Evolutionary conservation across 1,284 basidiomycete species (phyloP), one percentile per base, ranked within the genome.

Genomic region (Moesziomyces antarcticus): DNA sequence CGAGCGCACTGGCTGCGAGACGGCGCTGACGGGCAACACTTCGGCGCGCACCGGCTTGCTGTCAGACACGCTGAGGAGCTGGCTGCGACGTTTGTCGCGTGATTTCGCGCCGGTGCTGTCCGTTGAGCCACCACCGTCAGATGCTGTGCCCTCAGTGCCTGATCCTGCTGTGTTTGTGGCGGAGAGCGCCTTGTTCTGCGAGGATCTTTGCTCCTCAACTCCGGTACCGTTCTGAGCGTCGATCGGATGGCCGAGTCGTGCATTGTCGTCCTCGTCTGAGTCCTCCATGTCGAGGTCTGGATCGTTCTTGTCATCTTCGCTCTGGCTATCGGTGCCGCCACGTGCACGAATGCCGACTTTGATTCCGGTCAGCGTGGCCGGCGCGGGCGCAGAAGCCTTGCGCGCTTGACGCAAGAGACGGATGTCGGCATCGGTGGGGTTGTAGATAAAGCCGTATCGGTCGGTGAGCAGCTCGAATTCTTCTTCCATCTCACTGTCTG

Each of bases 381-480:
- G 92, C 0, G 91, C 91, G 0, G 90, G 88, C 73, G 88, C 91
- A 33, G 88, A 87, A 70, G 91, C 92, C 75, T 91, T 91, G 84
- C 88, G 87, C 37, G 91, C 91, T 46, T 91, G 88, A 9, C 90
- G 83, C 30, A 94, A 87, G 21, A 94, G 85, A 18, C 93, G 86
- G n/a, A 92, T 87, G 77, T 94, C 93, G 71, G 93, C 92, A 77
- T 89, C 87, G 88, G 79, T 81, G 13, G 77, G 76, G 77, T 93
- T 92, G 74, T 94, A 97, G 80, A 97, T 91, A 86, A 98, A 98
- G 0, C 96, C 96, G 82, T 93, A 98, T n/a, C 93, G 90, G 79
- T 97, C 96, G 6, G 94, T 94, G 73, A 97, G 86, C 2, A 90
- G 89, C 21, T 73, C 48, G 10, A 73, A 58, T 47, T 90, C 88